Base-by-base conservation (phyloP, 805 yeast species). In the Peterozyma xylosa region DNA sequence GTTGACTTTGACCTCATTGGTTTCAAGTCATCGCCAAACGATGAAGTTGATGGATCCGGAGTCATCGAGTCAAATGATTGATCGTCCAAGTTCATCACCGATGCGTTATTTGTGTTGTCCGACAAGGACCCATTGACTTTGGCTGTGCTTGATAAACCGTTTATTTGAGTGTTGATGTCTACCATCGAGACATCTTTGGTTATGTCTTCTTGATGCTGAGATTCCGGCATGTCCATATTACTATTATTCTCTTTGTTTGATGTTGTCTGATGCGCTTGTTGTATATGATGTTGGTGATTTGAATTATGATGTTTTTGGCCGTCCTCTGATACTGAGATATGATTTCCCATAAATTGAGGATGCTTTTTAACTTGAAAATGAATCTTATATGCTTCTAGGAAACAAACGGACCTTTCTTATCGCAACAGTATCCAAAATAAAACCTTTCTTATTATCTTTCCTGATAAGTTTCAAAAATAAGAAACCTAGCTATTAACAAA, bases 1-100 rank as follows among this genome's bases (percentile, higher is more conserved):
- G 93, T 84, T 2, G 90, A 81, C 59, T 81, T 82, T 50, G 88
- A 70, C 53, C 86, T 70, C 9, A 48, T 46, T 1, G 73, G 73
- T 4, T 38, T 36, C 9, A 41, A 34, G 7, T 46, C 42, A 14
- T 36, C 50, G 1, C 48, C 50, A 30, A 41, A 41, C 6, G 47
- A 39, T 4, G 42, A 35, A 5, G 14, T n/a, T 11, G 45, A 33
- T 11, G 35, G 29, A 7, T 11, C 30, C 21, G 18, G 21, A 14
- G 10, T 29, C 34, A 30, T 15, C 13, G 16, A 11, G 17, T 16
- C 11, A 37, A 16, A 10, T 11, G 16, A 41, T 5, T 38, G 38
- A 6, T 41, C 27, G 36, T 49, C 52, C 36, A 49, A 40, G 39
- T 44, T 46, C 51, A 48, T 48, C n/a, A 45, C 43, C 6, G 49